These are phyloP conservation scores for Talaromyces wortmannii DNA, from an alignment of 495 filamentous ascomycete species.

Conservation along the genomic window DNA sequence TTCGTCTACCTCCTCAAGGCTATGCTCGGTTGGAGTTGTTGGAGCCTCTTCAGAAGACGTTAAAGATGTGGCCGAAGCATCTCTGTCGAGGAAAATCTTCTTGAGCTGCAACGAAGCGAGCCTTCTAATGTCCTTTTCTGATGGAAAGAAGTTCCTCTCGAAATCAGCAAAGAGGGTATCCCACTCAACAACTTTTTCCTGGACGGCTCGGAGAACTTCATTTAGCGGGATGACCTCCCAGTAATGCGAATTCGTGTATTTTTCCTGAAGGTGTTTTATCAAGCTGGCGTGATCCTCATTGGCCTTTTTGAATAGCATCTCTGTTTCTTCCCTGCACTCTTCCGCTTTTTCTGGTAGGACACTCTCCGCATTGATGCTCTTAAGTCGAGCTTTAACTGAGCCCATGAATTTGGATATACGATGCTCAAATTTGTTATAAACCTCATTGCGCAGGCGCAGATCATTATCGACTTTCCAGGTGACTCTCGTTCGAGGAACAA, in stretches of 20 bases:
- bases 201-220: constrained; percentile 74
- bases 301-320: constrained; percentile 63
- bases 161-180: constrained; percentile 84
- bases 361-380: constrained; percentile 82
- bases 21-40: constrained; percentile 32
- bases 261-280: constrained; percentile 72
- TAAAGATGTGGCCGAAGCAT: constrained; percentile 66
- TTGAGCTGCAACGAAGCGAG: constrained; percentile 87
- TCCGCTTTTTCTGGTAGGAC: constrained; percentile 81
- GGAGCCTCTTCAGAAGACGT: constrained; percentile 52
- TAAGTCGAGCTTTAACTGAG: constrained; percentile 76
- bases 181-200: constrained; percentile 92
- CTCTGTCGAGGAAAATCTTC: constrained; percentile 87
- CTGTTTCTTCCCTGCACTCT: constrained; percentile 73
- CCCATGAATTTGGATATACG: constrained; percentile 77
- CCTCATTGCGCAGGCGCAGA: constrained; percentile 83
- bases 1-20: constrained; percentile 38
- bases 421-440: constrained; percentile 70
- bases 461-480: constrained; percentile 98
- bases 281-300: constrained; percentile 72
- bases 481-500: constrained; percentile 80
- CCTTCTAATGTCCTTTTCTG: constrained; percentile 92
- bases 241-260: constrained; percentile 88
- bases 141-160: constrained; percentile 89
- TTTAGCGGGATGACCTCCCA: constrained; percentile 96